Evolutionary conservation across 2,329 filamentous ascomycete species (phyloP).

Genomic region (Purpureocillium takamizusanense): DNA sequence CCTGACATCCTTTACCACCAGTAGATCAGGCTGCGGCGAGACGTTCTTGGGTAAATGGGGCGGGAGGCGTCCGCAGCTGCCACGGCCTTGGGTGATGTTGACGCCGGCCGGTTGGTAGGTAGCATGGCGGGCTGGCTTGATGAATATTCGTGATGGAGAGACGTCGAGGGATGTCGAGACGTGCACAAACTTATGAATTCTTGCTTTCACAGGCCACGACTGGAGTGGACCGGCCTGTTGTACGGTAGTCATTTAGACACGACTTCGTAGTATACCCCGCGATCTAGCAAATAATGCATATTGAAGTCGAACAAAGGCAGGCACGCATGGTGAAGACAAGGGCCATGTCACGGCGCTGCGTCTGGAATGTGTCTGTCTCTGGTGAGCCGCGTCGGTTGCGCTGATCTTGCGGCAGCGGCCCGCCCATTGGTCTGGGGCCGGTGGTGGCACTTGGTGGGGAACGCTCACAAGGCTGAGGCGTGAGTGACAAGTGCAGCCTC

Average conservation of each 20-base stretch:
- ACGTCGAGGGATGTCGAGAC: not conserved
- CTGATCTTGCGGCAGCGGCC: not conserved
- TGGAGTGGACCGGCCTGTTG: slow-evolving; percentile 7
- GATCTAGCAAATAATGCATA: slow-evolving; percentile 22
- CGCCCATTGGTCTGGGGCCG: not conserved
- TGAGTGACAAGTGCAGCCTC: slow-evolving; percentile 4
- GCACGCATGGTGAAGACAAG: too few relatives aligned
- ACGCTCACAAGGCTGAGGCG: slow-evolving; percentile 7
- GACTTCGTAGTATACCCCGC: slow-evolving; percentile 28
- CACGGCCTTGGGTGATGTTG: slow-evolving; percentile 1
- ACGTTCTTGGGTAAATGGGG: slow-evolving; percentile 13
- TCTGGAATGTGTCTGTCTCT: too few relatives aligned
- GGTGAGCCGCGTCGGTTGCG: too few relatives aligned
- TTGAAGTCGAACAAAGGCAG: slow-evolving; percentile 7
- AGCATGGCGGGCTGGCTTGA: not conserved
- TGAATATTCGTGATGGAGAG: not conserved
- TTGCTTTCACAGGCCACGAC: slow-evolving; percentile 12
- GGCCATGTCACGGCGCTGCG: too few relatives aligned
- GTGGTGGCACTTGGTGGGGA: not conserved
- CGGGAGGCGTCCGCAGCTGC: slow-evolving; percentile 11
- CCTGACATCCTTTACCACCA: not conserved
- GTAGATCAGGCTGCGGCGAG: not conserved
- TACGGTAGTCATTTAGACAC: slow-evolving; percentile 20
- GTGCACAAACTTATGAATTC: slow-evolving; percentile 11
- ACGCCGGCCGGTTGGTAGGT: not conserved